Percentiles rank a stretch among this genome's conserved stretches.
phyloP scores from a whole-genome alignment of 176 grass and related monocot species.

The Saccharum spontaneum region DNA sequence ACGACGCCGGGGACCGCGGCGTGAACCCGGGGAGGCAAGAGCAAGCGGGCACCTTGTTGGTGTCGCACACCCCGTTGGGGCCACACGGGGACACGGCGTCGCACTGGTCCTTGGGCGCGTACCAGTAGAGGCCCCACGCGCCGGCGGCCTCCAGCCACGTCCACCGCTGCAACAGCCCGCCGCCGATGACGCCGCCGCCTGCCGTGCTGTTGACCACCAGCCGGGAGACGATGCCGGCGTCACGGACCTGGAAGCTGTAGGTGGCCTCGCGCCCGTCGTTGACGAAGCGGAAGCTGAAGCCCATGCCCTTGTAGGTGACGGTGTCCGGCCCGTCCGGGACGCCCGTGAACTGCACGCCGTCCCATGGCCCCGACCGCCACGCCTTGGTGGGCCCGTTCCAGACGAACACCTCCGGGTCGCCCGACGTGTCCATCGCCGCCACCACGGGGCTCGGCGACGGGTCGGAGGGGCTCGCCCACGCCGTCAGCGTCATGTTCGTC shows the following conservation, averaged over 20 bases:
- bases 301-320: background rate
- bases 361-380: constrained; percentile 62
- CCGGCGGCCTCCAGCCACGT: constrained; percentile 17
- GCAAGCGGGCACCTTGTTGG: constrained; percentile 31
- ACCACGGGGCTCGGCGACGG: constrained; percentile 39
- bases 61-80: constrained; percentile 45
- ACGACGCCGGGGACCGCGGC: constrained; percentile 38
- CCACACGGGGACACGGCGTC: constrained; percentile 49
- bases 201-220: constrained; percentile 36
- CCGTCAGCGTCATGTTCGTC: constrained; percentile 44
- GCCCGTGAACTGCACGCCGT: constrained; percentile 61
- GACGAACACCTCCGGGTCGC: constrained; percentile 58
- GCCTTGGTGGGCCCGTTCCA: constrained; percentile 17
- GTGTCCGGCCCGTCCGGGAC: constrained; percentile 57
- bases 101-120: constrained; percentile 64
- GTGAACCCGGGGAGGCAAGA: constrained; percentile 48
- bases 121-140: constrained; percentile 61
- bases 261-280: constrained; percentile 29
- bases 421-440: constrained; percentile 34
- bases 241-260: constrained; percentile 52
- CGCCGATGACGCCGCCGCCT: background rate
- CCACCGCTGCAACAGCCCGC: constrained; percentile 51
- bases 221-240: constrained; percentile 36
- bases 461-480: constrained; percentile 57
- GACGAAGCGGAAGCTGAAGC: constrained; percentile 55